Base-by-base conservation (phyloP, 768 basidiomycete species). In the Suillus sp. region DNA sequence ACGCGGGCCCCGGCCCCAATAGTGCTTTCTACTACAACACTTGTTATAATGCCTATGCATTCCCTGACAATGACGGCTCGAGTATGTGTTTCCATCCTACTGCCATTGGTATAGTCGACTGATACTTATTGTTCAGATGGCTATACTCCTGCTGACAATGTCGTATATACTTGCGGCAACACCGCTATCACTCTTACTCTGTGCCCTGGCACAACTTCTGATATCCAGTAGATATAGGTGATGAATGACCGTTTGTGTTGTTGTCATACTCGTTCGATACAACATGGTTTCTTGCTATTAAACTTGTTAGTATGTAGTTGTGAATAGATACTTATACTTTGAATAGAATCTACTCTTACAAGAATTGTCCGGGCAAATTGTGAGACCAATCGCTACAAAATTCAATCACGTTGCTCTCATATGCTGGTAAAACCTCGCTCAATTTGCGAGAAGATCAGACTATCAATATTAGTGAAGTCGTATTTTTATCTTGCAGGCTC, bases 51-150 rank as follows among this genome's bases (percentile, higher is more conserved):
- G 73, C 74, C 35, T 76, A 76, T 11, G 73, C 73, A 27, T 74
- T 74, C 69, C 73, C 73, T 25, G 74, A 74, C 64, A 74, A 74
- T 43, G 74, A 76, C 20, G 74, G 74, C 22, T 42, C 73, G 3
- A 0, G 73, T 76, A 57, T 59, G 71, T 64, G 11, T 51, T 32
- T 37, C 14, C 22, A 40, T 25, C 16, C 34, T 58, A 11, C 22
- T 32, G 20, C 10, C 10, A 48, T 16, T 35, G 7, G 9, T 30
- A 25, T 30, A 16, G n/a, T 7, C 40, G 16, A 20, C 51, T 61
- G 18, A 37, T 59, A 1, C 32, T n/a, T 14, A 38, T 20, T 10
- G 8, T 51, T 11, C 47, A 76, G 73, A 0, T 14, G 74, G 72
- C 55, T 72, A 66, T 53, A 61, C 27, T 8, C 74, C 74, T 22